Evolutionary conservation across 192 early-diverging fungal genomes (phyloP).

Genomic region (Spizellomyces sp.): DNA sequence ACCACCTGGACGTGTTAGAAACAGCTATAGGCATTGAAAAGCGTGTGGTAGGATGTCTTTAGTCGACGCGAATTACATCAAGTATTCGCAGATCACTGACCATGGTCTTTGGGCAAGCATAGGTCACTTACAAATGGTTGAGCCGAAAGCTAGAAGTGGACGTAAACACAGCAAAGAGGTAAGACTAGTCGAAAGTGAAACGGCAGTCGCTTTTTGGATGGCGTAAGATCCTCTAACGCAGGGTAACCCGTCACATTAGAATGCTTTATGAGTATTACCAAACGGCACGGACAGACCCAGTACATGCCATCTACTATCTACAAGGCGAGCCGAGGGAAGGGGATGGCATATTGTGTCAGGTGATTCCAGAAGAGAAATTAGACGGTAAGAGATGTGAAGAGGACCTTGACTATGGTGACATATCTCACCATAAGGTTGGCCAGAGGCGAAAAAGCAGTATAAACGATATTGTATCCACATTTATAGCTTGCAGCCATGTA

Average conservation of each 20-base stretch:
- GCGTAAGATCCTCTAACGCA: background rate
- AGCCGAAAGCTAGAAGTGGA: slow-evolving; percentile 25
- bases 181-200: background rate
- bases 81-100: background rate
- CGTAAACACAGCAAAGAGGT: slow-evolving; percentile 31
- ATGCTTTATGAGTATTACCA: slow-evolving; percentile 23
- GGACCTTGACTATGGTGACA: background rate
- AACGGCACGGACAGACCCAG: background rate
- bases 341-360: background rate
- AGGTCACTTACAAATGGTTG: slow-evolving; percentile 36
- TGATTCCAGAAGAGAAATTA: slow-evolving; percentile 12
- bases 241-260: background rate
- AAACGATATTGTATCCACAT: slow-evolving; percentile 17
- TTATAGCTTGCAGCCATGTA: slow-evolving; percentile 26
- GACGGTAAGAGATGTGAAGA: slow-evolving; percentile 1
- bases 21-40: slow-evolving; percentile 18
- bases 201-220: background rate
- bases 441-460: slow-evolving; percentile 21
- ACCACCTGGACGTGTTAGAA: background rate
- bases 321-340: slow-evolving; percentile 6
- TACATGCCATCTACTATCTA: slow-evolving; percentile 23
- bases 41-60: slow-evolving; percentile 6
- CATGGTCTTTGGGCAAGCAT: background rate
- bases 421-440: background rate
- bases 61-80: too few relatives aligned